phyloP scores from a whole-genome alignment of 495 filamentous ascomycete genomes.

The Talaromyces adpressus region DNA sequence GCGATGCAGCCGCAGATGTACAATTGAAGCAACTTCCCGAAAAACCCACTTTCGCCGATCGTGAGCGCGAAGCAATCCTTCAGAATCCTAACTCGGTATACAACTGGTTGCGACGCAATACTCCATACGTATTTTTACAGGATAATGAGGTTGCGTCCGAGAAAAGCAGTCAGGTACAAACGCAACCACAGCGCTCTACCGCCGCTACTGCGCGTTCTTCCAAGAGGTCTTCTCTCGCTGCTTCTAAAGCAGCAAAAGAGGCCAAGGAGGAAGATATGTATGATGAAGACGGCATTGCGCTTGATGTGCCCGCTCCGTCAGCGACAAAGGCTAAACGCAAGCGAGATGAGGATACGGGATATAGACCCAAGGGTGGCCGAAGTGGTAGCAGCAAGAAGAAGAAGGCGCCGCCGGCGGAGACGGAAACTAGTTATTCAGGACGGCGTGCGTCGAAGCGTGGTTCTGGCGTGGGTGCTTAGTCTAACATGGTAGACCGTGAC shows the following conservation, averaged over 20 bases:
- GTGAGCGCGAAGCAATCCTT: constrained; percentile 53
- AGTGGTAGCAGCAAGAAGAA: constrained; percentile 59
- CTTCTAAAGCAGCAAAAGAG: constrained; percentile 18
- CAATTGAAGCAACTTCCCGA: constrained; percentile 31
- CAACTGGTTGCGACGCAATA: constrained; percentile 82
- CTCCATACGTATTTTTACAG: constrained; percentile 76
- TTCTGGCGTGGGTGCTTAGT: constrained; percentile 7
- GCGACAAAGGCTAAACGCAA: constrained; percentile 45
- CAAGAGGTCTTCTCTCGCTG: constrained; percentile 26
- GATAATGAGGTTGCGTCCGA: constrained; percentile 64
- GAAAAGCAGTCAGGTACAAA: constrained; percentile 33
- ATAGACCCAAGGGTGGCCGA: constrained; percentile 62
- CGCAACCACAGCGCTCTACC: constrained; percentile 20
- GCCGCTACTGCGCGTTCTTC: constrained; percentile 25
- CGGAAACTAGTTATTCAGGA: constrained; percentile 17
- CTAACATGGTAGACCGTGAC: background rate
- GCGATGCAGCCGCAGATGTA: constrained; percentile 33
- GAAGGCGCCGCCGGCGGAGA: constrained; percentile 36
- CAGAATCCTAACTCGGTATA: constrained; percentile 80
- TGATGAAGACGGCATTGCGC: constrained; percentile 45
- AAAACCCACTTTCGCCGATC: constrained; percentile 35
- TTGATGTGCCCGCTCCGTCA: constrained; percentile 30
- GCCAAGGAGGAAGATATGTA: constrained; percentile 44
- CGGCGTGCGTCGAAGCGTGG: constrained; percentile 26
- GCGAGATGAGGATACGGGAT: constrained; percentile 62